Evolutionary conservation across 345 rosid species (phyloP).

Genomic region (Pugionium dolabratum): DNA sequence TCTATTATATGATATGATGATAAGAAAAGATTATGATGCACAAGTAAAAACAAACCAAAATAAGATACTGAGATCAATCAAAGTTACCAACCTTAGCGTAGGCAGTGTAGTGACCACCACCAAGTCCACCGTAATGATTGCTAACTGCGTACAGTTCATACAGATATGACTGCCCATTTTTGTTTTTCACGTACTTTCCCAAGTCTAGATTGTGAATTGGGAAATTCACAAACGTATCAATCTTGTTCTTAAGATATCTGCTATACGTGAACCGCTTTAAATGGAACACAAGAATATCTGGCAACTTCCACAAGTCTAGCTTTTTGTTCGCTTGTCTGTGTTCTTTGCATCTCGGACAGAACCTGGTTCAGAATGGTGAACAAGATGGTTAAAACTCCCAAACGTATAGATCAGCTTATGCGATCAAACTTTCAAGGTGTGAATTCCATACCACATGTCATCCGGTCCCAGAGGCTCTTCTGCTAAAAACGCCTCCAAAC

Average conservation of each 20-base stretch:
- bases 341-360: constrained; percentile 92
- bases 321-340: constrained; percentile 96
- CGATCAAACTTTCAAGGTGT: constrained; percentile 11
- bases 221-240: constrained; percentile 85
- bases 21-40: background rate
- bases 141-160: constrained; percentile 92
- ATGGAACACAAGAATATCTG: constrained; percentile 92
- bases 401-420: constrained; percentile 2
- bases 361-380: constrained; percentile 53
- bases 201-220: constrained; percentile 84
- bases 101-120: constrained; percentile 98
- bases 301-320: constrained; percentile 91
- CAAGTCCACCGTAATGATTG: constrained; percentile 96
- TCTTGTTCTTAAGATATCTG: constrained; percentile 90
- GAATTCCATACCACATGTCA: constrained; percentile 81
- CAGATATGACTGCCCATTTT: constrained; percentile 57
- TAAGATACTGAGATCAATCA: background rate
- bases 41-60: background rate
- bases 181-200: constrained; percentile 68
- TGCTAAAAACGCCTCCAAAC: constrained; percentile 92
- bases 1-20: background rate
- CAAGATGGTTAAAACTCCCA: constrained; percentile 8
- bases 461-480: constrained; percentile 98
- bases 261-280: constrained; percentile 88
- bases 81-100: constrained; percentile 72